Evolutionary conservation across 192 early-diverging fungal genomes (phyloP).

Genomic region (Linnemannia elongata): DNA sequence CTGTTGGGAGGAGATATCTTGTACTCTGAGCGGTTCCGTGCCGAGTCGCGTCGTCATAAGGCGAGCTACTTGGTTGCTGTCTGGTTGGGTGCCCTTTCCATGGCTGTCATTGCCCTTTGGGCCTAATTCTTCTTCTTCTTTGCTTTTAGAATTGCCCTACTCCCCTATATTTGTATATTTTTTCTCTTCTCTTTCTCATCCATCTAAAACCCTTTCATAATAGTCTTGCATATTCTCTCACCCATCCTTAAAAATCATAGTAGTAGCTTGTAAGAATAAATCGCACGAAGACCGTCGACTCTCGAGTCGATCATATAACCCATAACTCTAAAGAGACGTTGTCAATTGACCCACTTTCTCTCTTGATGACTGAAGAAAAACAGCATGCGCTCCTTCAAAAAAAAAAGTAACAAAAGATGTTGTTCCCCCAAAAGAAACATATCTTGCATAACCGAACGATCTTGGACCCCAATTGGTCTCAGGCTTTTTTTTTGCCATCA

Average conservation of each 20-base stretch:
- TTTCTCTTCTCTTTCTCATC: no score
- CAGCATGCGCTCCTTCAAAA: not conserved
- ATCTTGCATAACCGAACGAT: no score
- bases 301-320: not conserved
- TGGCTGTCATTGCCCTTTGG: slow-evolving; percentile 70
- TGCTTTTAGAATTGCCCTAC: not conserved
- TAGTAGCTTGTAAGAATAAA: slow-evolving; percentile 10
- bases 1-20: slow-evolving; percentile 77
- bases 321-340: not conserved
- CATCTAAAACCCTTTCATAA: not conserved
- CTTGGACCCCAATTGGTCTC: no score
- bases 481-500: no score
- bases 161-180: not conserved
- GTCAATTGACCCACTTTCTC: no score
- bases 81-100: slow-evolving; percentile 62
- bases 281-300: not conserved
- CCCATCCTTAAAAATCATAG: not conserved
- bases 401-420: not conserved
- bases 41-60: slow-evolving; percentile 22
- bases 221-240: not conserved
- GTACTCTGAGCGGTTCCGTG: slow-evolving; percentile 58
- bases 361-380: no score
- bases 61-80: slow-evolving; percentile 55
- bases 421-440: no score
- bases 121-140: slow-evolving; percentile 52